Evolutionary conservation across 169 alveolate species (phyloP), one percentile per base, ranked within the genome.

Genomic region (Eimeria brunetti): DNA sequence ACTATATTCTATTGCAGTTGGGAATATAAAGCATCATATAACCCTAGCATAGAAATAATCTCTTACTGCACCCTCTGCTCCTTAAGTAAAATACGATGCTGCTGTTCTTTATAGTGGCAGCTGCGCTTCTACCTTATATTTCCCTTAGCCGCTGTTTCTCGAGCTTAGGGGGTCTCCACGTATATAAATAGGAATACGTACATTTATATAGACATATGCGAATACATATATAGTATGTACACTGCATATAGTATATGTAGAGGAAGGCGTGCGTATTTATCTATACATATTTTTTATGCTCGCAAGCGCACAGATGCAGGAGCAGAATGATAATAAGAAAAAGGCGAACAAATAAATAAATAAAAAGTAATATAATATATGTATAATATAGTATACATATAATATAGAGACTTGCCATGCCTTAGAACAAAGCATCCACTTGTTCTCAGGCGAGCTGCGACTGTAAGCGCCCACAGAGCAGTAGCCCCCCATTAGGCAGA

Each of bases 401-500:
- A n/a, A n/a, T n/a, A 46, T 58, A 6, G 38, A 24, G 7, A 75
- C 62, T 85, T 58, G 69, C 91, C 91, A 85, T 38, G 91, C 30
- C 41, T 51, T 41, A 36, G 80, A 18, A 14, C 80, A 85, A 11
- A 85, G 78, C 78, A 85, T 85, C 91, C 91, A 85, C 27, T 85
- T 85, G 58, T 41, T 62, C 24, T 85, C 91, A 2, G 80, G 75
- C 33, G 60, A 22, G n/a, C n/a, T 51, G 60, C 60, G 33, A 1
- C 62, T 38, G 91, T 85, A 85, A 22, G 91, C 91, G 44, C 91
- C 91, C 22, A 85, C 78, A 4, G 91, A 85, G 80, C 91, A 85
- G 60, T 85, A 85, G 58, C 91, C 91, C 2, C 91, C 91, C 41
- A 80, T 60, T 36, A 85, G 78, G 46, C 91, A 85, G 62, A 56